Evolutionary conservation across 2,329 filamentous ascomycete genomes (phyloP), one percentile per base, ranked within the genome.

Genomic region (Neurospora sp.): DNA sequence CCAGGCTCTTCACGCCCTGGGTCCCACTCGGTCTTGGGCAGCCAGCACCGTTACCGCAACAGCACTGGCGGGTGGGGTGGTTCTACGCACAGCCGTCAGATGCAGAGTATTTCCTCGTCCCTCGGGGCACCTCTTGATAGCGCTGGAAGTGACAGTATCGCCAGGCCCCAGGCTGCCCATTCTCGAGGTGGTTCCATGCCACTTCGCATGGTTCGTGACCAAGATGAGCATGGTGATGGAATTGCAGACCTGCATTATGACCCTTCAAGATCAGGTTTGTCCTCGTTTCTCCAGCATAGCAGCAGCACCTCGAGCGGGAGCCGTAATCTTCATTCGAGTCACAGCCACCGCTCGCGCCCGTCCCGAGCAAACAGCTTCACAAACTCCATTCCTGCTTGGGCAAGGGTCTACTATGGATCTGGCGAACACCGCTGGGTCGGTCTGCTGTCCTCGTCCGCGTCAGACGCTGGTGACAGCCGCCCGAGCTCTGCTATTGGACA

Each of bases 331-430:
- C 82, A 84, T 71, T 88, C 86, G 2, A 84, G 83, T 10, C 78
- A 62, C 28, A 62, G 52, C 78, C 3, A 87, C 77, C 73, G 74
- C 75, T 28, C 74, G 84, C 73, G 71, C 72, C 70, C 73, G 73
- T 85, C 84, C 17, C 81, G 81, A 38, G 76, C 80, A 37, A 82
- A 81, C 73, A 86, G 83, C 74, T 76, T 86, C 43, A 83, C 77
- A 65, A 78, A 80, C 28, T 77, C 81, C 2, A 80, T 88, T 57
- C 86, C 87, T 12, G 76, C 82, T 8, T 89, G 87, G 87, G 87
- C 86, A 37, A 82, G 84, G 74, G 81, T 92, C 17, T 93, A 93
- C 79, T 93, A 93, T 77, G 87, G 88, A 41, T 88, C 87, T 68
- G 88, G 89, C 67, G 89, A 87, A 78, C 84, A 83, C 71, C 84